Conservation (phyloP, 2,329 filamentous ascomycete species). For the Ascochyta lentis region DNA sequence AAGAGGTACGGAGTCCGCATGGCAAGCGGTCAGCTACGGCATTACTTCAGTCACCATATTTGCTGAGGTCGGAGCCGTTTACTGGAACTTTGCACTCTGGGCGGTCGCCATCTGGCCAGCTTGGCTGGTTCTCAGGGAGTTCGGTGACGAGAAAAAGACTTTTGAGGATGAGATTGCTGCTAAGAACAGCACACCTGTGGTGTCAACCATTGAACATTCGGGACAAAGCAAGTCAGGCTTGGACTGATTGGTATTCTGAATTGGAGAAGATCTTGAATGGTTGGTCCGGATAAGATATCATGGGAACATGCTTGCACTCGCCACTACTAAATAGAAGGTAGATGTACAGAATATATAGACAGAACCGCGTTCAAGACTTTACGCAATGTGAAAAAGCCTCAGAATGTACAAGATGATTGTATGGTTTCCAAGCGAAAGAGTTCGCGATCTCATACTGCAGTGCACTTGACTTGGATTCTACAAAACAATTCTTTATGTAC, state of each 20-base stretch:
- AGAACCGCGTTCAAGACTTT: no score
- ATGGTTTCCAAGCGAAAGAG: neutral
- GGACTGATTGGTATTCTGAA: neutral
- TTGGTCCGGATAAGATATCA: neutral
- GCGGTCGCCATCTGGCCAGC: conserved; percentile 67
- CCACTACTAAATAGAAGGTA: neutral
- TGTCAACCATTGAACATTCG: neutral
- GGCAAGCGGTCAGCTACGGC: conserved; percentile 76
- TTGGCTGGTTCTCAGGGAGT: conserved; percentile 69
- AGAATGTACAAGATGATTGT: no score
- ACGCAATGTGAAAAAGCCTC: no score
- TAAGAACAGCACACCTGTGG: neutral
- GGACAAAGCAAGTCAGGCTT: neutral
- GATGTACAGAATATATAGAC: no score
- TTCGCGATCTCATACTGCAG: neutral
- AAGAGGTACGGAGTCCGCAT: conserved; percentile 73
- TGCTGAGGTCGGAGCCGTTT: conserved; percentile 69
- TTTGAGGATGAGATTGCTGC: conserved; percentile 11
- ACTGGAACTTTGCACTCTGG: conserved; percentile 75
- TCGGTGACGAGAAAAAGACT: conserved; percentile 50
- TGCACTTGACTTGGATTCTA: neutral
- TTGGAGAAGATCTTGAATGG: no score
- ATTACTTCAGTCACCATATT: conserved; percentile 68
- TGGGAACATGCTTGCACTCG: neutral
- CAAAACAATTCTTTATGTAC: neutral